Evolutionary conservation across 2,329 filamentous ascomycete species (phyloP), one percentile per base, ranked within the genome.

Genomic region (Pezicula neosporulosa): DNA sequence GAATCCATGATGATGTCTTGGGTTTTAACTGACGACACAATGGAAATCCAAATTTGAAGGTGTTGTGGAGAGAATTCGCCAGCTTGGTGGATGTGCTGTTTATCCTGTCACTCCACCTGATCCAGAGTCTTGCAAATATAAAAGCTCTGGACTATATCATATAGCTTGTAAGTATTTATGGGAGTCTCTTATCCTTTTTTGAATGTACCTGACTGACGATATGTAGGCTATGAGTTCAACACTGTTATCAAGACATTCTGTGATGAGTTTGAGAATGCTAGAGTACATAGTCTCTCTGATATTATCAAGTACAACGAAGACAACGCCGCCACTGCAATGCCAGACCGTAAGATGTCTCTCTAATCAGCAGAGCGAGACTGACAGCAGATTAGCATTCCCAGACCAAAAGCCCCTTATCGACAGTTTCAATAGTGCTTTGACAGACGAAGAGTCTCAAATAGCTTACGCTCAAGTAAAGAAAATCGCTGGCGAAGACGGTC

Each of bases 271-370:
- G 52, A 60, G 24, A 47, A 57, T n/a, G 15, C 52, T 4, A 30
- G 44, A 9, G 43, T 63, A 7, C 48, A 36, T 19, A 56, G 44
- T 8, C 50, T 60, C 6, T 44, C 46, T 13, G 60, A 62, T 37
- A 42, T 63, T n/a, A 45, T 65, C 24, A 51, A 52, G 27, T 63
- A 57, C 55, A 63, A 63, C n/a, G 44, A 57, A 13, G 53, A 58
- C 15, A 48, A 63, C 44, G 54, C 51, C 6, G 51, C 44, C 7
- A 27, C 51, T 15, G 54, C 56, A 15, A 49, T 62, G 41, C 56
- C 59, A 50, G 42, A 54, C 35, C 55, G 57, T 63, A 52, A 53
- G 56, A 49, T 13, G 18, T 12, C 21, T 13, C 10, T 21, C n/a
- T 19, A 13, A 35, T 35, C n/a, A n/a, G 6, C 19, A 35, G 33